Evolutionary conservation across 1,284 basidiomycete species (phyloP).

Genomic region (Wolfiporia cocos): DNA sequence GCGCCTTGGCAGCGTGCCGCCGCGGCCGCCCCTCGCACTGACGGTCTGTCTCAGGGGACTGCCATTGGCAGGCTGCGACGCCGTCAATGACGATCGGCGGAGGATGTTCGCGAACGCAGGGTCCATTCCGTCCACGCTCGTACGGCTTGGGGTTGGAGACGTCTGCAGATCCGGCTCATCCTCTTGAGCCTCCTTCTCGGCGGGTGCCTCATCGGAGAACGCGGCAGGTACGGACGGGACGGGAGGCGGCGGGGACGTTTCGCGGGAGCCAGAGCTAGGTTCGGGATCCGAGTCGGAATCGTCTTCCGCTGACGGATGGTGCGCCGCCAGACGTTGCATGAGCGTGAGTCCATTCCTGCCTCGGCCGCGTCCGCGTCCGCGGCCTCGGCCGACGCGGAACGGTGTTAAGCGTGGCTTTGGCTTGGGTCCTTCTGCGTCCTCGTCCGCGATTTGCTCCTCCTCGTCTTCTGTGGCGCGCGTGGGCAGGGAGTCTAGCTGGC

Average conservation of each 20-base stretch:
- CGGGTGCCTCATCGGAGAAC: conserved; percentile 31
- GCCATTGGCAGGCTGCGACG: conserved; percentile 39
- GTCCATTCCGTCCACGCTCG: conserved; percentile 80
- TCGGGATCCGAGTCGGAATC: conserved; percentile 42
- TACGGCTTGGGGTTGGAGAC: conserved; percentile 48
- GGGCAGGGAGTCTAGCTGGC: conserved; percentile 39
- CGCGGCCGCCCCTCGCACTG: conserved; percentile 41
- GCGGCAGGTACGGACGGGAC: conserved; percentile 41
- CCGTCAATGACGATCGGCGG: conserved; percentile 49
- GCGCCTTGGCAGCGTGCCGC: conserved; percentile 44
- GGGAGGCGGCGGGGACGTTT: conserved; percentile 40
- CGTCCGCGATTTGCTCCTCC: conserved; percentile 36
- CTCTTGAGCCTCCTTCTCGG: conserved; percentile 33
- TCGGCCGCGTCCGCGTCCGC: conserved; percentile 37
- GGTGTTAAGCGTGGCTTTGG: conserved; percentile 28
- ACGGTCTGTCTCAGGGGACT: conserved; percentile 55
- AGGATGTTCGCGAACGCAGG: conserved; percentile 76
- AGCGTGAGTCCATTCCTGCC: conserved; percentile 52
- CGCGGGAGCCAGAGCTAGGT: too few relatives aligned
- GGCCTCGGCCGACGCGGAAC: conserved; percentile 31
- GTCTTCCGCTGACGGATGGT: conserved; percentile 45
- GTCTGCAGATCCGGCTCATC: conserved; percentile 31
- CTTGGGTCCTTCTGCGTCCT: conserved; percentile 33
- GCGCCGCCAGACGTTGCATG: conserved; percentile 54
- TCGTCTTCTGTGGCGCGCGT: conserved; percentile 38